These are phyloP conservation scores for Ophiostoma fasciatum DNA, from an alignment of 2,329 filamentous ascomycete species.

Conservation along the genomic window DNA sequence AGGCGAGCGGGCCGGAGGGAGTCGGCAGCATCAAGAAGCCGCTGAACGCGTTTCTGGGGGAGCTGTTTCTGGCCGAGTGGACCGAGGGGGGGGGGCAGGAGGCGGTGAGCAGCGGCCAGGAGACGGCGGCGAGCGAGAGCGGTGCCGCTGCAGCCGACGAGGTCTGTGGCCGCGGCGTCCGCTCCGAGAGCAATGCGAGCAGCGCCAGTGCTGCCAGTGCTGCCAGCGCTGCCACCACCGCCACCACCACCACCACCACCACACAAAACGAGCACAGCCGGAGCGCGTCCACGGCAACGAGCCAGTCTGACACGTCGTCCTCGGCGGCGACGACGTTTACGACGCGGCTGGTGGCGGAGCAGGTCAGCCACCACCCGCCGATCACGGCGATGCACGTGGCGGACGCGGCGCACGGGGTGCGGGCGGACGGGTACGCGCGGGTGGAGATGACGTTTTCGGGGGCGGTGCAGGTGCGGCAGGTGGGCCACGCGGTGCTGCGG, in stretches of 20 bases:
- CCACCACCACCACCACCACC: too few relatives aligned
- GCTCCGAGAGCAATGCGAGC: background rate
- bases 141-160: too few relatives aligned
- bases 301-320: background rate
- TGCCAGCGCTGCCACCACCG: too few relatives aligned
- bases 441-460: constrained; percentile 37
- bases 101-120: background rate
- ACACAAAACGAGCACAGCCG: background rate
- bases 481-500: constrained; percentile 33
- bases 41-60: constrained; percentile 37
- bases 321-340: constrained; percentile 9
- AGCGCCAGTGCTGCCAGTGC: too few relatives aligned
- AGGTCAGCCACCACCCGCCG: constrained; percentile 38
- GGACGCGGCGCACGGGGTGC: constrained; percentile 25
- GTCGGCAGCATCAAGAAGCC: constrained; percentile 40
- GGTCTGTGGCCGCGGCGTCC: too few relatives aligned
- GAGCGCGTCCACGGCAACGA: too few relatives aligned
- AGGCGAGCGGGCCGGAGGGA: too few relatives aligned
- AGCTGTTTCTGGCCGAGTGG: constrained; percentile 31
- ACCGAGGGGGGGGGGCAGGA: too few relatives aligned
- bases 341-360: constrained; percentile 26
- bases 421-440: constrained; percentile 34
- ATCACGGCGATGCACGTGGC: constrained; percentile 36
- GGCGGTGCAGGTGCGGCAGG: constrained; percentile 32
- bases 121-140: too few relatives aligned